Conservation (phyloP, 768 basidiomycete genomes). For the Leccinum variicolor region DNA sequence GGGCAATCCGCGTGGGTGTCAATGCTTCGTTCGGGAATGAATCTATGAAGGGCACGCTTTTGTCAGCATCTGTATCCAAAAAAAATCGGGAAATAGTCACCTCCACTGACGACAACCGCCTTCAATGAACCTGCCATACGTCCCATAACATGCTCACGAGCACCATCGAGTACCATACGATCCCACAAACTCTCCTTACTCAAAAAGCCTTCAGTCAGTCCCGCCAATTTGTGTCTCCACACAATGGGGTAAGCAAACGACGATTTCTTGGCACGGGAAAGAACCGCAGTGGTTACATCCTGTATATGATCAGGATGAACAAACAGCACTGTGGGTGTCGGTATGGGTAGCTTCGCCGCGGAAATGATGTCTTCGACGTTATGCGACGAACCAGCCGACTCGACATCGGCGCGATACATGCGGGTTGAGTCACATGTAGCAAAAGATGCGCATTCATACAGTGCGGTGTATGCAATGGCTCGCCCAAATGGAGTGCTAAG, state of each 20-base stretch:
- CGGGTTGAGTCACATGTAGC: constrained; percentile 59
- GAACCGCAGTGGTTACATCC: constrained; percentile 50
- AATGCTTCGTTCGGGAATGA: constrained; percentile 46
- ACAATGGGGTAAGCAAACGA: constrained; percentile 58
- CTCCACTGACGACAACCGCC: constrained; percentile 69
- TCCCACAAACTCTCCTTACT: constrained; percentile 86
- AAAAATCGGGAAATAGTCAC: constrained; percentile 37
- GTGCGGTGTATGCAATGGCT: constrained; percentile 72
- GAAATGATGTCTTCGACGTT: constrained; percentile 50
- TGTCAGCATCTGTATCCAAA: not conserved
- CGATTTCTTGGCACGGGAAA: constrained; percentile 50
- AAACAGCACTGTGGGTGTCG: constrained; percentile 80
- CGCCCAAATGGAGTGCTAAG: constrained; percentile 78
- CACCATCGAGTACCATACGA: constrained; percentile 65
- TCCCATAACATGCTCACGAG: constrained; percentile 59
- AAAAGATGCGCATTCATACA: constrained; percentile 73
- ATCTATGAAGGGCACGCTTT: constrained; percentile 34
- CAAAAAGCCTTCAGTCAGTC: constrained; percentile 68
- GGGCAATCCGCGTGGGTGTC: constrained; percentile 64
- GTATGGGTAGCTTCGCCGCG: constrained; percentile 50
- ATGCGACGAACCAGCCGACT: constrained; percentile 8
- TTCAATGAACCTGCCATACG: constrained; percentile 60
- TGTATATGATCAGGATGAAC: constrained; percentile 60
- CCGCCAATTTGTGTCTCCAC: constrained; percentile 74
- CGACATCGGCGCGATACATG: constrained; percentile 35